A percentile compares a stretch with the other conserved stretches of the same genome.
These are phyloP conservation scores for Nothophoma quercina DNA, from an alignment of 2,329 filamentous ascomycete genomes.

Conservation along the genomic window DNA sequence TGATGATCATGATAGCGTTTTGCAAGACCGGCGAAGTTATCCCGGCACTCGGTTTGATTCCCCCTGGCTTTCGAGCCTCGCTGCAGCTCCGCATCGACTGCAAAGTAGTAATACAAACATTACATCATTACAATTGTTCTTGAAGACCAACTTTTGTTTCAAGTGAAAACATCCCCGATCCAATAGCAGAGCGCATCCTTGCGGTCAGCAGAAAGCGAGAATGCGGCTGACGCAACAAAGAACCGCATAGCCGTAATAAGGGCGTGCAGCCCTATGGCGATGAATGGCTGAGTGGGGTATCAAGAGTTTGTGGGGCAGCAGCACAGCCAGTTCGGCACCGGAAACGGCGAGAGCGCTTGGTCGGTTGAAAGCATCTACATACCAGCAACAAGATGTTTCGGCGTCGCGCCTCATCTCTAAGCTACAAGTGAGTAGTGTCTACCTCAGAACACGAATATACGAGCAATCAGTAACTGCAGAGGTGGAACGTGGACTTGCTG, in stretches of 20 bases:
- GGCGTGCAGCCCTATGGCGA: constrained; percentile 3
- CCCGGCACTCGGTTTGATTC: constrained; percentile 20
- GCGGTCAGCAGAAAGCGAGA: neutral
- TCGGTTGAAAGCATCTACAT: constrained; percentile 2
- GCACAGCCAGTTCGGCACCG: constrained; percentile 17
- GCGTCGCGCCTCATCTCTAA: neutral
- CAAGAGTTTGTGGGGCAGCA: constrained; percentile 9
- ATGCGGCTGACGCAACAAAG: constrained; percentile 13
- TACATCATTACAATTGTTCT: constrained; percentile 1
- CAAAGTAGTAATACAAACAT: constrained; percentile 13
- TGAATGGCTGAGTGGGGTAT: constrained; percentile 4
- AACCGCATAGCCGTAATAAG: constrained; percentile 13
- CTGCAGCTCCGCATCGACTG: constrained; percentile 11
- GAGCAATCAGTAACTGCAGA: constrained; percentile 11
- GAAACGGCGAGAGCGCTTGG: constrained; percentile 1
- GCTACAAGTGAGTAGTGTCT: neutral
- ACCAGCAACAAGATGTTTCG: neutral
- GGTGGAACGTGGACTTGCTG: constrained; percentile 18
- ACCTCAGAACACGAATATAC: neutral
- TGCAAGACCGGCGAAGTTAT: constrained; percentile 17
- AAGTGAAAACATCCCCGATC: too few species aligned
- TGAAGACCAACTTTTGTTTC: neutral
- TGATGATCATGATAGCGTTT: constrained; percentile 30
- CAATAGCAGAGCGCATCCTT: neutral
- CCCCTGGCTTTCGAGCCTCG: constrained; percentile 15